Evolutionary conservation across 2,329 filamentous ascomycete species (phyloP), one percentile per base, ranked within the genome.

Genomic region (Aspergillus sp.): DNA sequence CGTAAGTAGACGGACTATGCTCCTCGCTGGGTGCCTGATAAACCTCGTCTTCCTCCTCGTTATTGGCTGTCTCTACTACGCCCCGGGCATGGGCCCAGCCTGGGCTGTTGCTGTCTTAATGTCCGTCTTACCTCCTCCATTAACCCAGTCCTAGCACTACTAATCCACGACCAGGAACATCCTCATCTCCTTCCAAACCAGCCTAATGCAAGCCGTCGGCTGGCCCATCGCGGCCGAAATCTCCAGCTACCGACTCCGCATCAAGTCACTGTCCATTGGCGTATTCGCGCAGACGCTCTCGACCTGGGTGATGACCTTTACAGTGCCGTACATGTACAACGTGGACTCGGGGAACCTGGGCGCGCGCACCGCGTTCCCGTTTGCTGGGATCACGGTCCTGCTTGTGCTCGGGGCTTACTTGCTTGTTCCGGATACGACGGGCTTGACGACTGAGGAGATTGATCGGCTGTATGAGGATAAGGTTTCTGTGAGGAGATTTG

Each of bases 81-180:
- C 44, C 12, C 24, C 56, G 13, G 59, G 54, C 12, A 54, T 51
- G 41, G 59, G 52, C 1, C 55, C 57, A 2, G 47, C 53, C 17
- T 63, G 58, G 60, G 58, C 56, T 15, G 55, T 62, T 49, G 60
- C 56, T 4, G 57, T 62, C 5, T 40, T 64, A 27, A 64, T 64
- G 60, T 64, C 42, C 42, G 24, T 5, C 13, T 11, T 30, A 9
- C 27, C 39, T 12, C 30, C 2, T 19, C n/a, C 39, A 20, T 8
- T 19, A 22, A 9, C 5, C 5, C 27, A 17, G 7, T 24, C 22
- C 1, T 3, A 20, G 24, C 9, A 30, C 15, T 7, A 20, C 39
- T 51, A 22, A 51, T 20, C 19, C 17, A 24, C 5, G 11, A 45
- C 15, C 22, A 51, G 49, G 49, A 51, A 44, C 49, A 2, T 51